Evolutionary conservation across 2,329 filamentous ascomycete species (phyloP).

Genomic region (Monilinia laxa): DNA sequence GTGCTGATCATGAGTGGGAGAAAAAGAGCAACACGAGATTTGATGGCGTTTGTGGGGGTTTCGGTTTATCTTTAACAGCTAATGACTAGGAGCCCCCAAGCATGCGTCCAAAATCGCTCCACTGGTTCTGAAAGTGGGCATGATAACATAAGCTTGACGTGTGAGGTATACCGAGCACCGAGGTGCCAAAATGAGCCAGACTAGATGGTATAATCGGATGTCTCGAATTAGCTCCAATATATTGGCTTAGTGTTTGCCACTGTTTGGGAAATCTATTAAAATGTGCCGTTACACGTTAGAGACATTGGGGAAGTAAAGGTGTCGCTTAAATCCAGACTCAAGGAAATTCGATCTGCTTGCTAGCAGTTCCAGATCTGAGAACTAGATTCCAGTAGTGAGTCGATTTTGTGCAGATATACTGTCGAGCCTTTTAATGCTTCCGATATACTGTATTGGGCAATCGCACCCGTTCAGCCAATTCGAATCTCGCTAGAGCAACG

Average conservation of each 20-base stretch:
- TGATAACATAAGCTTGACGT: too few relatives aligned
- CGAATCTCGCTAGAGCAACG: too few relatives aligned
- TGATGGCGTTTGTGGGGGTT: not conserved
- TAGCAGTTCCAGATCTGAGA: not conserved
- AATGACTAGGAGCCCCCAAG: too few relatives aligned
- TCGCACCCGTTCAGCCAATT: too few relatives aligned
- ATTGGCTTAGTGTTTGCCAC: not conserved
- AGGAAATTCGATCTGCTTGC: not conserved
- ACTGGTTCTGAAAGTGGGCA: not conserved
- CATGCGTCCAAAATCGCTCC: not conserved
- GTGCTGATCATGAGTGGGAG: too few relatives aligned
- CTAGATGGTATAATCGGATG: not conserved
- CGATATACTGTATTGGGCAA: too few relatives aligned
- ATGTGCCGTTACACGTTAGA: not conserved
- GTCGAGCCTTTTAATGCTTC: too few relatives aligned
- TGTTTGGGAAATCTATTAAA: too few relatives aligned
- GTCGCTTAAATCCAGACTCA: not conserved
- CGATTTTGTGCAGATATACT: not conserved
- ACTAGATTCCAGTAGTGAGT: not conserved
- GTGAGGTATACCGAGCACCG: not conserved
- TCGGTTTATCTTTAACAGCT: not conserved
- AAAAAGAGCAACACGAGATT: too few relatives aligned
- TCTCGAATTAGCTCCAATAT: not conserved
- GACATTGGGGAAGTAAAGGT: not conserved
- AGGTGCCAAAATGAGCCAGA: not conserved